phyloP scores from a whole-genome alignment of 2,329 filamentous ascomycete species.

The Sporothrix brunneoviolacea region DNA sequence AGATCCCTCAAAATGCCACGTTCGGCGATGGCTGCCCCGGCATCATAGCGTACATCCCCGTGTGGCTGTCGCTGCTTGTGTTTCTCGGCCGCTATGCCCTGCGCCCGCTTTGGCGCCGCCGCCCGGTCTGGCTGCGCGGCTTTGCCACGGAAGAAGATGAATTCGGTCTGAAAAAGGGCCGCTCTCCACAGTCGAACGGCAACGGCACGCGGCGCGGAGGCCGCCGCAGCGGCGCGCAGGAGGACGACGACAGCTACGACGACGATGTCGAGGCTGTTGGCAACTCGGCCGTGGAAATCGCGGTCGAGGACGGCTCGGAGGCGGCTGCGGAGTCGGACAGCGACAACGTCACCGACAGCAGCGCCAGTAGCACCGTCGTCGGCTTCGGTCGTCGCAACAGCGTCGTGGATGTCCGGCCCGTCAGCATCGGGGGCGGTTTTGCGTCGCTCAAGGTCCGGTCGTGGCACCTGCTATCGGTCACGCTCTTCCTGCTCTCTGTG shows the following conservation, averaged over 20 bases:
- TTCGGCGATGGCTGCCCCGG: constrained; percentile 29
- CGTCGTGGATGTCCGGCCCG: constrained; percentile 2
- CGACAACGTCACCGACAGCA: constrained; percentile 6
- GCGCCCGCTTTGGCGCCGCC: constrained; percentile 25
- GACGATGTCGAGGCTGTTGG: constrained; percentile 2
- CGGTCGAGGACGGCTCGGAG: neutral
- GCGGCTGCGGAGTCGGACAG: constrained; percentile 2
- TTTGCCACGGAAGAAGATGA: constrained; percentile 27
- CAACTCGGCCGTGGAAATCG: neutral
- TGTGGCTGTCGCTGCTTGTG: constrained; percentile 25
- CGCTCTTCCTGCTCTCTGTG: constrained; percentile 32
- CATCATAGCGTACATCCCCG: constrained; percentile 26
- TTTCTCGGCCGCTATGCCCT: constrained; percentile 27
- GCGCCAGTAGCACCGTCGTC: constrained; percentile 10
- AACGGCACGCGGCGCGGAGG: neutral
- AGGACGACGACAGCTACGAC: neutral
- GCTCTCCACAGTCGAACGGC: neutral
- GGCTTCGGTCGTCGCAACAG: constrained; percentile 10
- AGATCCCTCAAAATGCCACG: constrained; percentile 25
- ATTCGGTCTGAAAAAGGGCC: constrained; percentile 5
- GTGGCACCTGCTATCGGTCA: constrained; percentile 25
- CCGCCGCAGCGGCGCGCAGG: neutral
- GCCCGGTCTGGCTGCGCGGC: constrained; percentile 28
- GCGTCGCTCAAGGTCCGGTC: constrained; percentile 6
- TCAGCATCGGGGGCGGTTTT: constrained; percentile 1